Evolutionary conservation across 2,329 filamentous ascomycete genomes (phyloP).

Genomic region (Cordyceps javanica): DNA sequence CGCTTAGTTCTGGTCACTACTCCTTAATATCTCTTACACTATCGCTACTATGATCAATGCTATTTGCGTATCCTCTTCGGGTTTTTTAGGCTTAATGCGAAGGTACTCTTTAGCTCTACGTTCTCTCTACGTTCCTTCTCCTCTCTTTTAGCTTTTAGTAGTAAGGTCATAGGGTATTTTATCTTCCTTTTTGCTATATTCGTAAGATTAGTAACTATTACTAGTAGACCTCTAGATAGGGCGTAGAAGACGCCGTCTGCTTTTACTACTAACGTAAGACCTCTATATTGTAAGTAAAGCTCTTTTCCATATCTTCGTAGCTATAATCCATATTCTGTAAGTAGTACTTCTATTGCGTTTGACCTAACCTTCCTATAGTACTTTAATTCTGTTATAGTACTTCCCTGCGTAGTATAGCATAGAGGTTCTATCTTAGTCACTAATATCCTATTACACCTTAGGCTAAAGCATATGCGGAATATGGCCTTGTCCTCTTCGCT

Average conservation of each 20-base stretch:
- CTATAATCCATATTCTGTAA: neutral
- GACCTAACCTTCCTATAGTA: neutral
- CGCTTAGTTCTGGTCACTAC: neutral
- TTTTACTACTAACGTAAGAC: neutral
- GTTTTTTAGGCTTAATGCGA: neutral
- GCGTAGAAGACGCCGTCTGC: neutral
- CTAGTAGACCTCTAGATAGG: neutral
- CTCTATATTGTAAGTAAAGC: neutral
- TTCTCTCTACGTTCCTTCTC: neutral
- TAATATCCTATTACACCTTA: neutral
- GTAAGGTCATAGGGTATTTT: neutral
- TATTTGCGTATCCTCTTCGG: neutral
- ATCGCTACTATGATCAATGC: neutral
- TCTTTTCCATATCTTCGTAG: too few relatives aligned
- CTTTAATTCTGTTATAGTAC: neutral
- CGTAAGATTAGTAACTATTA: neutral
- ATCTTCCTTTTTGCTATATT: neutral
- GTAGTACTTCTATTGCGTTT: neutral
- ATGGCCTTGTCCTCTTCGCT: neutral
- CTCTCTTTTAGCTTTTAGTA: neutral
- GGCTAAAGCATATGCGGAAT: neutral
- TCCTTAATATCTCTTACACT: neutral
- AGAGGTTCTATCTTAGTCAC: neutral
- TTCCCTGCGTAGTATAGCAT: neutral
- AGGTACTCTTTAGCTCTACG: neutral